Conservation (phyloP, 148 eudicot genomes). For the Vaccinium vitisidaea region DNA sequence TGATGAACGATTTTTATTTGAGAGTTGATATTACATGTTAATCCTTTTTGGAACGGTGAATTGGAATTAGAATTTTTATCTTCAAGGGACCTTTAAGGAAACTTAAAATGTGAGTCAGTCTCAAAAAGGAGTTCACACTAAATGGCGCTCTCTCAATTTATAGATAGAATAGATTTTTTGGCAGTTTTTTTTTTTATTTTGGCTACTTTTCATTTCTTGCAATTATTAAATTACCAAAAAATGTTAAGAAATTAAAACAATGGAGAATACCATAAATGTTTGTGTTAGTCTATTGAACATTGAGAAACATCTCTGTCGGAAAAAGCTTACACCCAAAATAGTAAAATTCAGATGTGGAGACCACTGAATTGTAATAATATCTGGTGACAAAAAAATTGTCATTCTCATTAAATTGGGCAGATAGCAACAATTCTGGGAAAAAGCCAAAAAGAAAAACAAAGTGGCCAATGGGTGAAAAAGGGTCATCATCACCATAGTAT, state of each 20-base stretch:
- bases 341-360: background rate
- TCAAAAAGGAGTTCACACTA: no score
- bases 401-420: conserved; percentile 7
- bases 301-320: background rate
- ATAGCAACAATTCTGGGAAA: conserved; percentile 9
- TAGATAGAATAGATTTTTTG: no score
- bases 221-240: background rate
- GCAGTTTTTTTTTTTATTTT: no score
- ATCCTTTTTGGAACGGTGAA: no score
- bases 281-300: background rate
- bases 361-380: background rate
- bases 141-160: no score
- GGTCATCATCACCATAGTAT: background rate
- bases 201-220: background rate
- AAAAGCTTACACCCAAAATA: background rate
- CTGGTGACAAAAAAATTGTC: background rate
- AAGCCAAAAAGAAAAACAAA: conserved; percentile 8
- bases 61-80: no score
- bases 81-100: no score
- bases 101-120: no score
- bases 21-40: no score
- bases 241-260: background rate
- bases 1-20: no score
- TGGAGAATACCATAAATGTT: background rate
- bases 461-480: background rate